These are phyloP conservation scores for Echites panduratus DNA, from an alignment of 257 asterid species.

Conservation along the genomic window DNA sequence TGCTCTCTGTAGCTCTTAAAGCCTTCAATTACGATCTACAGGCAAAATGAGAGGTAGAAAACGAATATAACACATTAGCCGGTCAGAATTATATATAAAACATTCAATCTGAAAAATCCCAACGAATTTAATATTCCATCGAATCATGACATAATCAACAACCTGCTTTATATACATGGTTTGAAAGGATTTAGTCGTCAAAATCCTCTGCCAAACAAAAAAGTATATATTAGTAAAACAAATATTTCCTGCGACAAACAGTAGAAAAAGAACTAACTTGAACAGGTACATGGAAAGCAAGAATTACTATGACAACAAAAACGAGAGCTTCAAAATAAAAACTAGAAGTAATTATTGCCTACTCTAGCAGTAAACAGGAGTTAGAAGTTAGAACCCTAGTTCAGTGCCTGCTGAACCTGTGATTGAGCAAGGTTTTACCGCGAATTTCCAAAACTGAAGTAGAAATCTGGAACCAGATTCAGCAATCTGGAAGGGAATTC, in stretches of 20 bases:
- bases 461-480: background rate
- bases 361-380: background rate
- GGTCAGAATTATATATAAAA: background rate
- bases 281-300: background rate
- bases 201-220: conserved; percentile 9
- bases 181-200: background rate
- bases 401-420: background rate
- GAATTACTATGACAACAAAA: background rate
- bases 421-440: background rate
- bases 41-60: conserved; percentile 1
- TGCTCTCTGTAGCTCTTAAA: conserved; percentile 95
- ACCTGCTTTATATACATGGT: conserved; percentile 88
- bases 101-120: background rate
- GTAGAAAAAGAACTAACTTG: background rate
- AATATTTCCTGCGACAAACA: background rate
- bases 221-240: background rate
- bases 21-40: conserved; percentile 92
- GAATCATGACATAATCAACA: conserved; percentile 1
- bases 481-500: conserved; percentile 1
- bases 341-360: background rate
- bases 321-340: too few species aligned
- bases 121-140: background rate
- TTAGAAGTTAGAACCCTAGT: conserved; percentile 15
- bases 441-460: background rate
- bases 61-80: background rate